Evolutionary conservation across 2,329 filamentous ascomycete genomes (phyloP).

Genomic region (Aspergillus thermomutatus): DNA sequence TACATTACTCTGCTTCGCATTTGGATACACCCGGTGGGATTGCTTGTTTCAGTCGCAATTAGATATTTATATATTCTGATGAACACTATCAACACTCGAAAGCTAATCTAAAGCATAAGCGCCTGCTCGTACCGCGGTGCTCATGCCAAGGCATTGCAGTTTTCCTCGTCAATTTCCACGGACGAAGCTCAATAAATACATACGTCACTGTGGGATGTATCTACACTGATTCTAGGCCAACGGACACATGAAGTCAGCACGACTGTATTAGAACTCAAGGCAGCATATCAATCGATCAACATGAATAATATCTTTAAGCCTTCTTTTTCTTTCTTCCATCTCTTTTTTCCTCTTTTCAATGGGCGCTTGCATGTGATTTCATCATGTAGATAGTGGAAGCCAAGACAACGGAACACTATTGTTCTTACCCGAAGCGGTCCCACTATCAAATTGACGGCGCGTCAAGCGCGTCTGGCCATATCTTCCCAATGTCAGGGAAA

Average conservation of each 20-base stretch:
- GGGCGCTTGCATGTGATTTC: slow-evolving; percentile 7
- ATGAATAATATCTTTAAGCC: slow-evolving; percentile 2
- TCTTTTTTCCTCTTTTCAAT: neutral
- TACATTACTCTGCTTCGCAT: neutral
- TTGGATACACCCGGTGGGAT: neutral
- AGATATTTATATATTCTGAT: neutral
- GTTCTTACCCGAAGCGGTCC: slow-evolving; percentile 14
- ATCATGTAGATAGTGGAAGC: neutral
- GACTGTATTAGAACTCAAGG: neutral
- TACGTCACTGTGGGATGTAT: neutral
- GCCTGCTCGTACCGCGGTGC: neutral
- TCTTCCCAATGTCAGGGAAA: neutral
- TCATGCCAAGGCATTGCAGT: neutral
- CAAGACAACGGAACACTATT: neutral
- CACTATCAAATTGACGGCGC: slow-evolving; percentile 10
- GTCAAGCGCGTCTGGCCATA: slow-evolving; percentile 18
- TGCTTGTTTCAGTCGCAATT: neutral
- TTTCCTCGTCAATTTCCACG: neutral
- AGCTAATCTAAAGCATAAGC: neutral
- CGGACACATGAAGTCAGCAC: neutral
- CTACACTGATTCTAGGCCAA: neutral
- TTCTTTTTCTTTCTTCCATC: slow-evolving; percentile 1
- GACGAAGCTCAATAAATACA: neutral
- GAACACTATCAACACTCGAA: neutral
- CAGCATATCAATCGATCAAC: neutral